Base-by-base conservation (phyloP, 139 green algal genomes). In the Haematococcus lacustris region DNA sequence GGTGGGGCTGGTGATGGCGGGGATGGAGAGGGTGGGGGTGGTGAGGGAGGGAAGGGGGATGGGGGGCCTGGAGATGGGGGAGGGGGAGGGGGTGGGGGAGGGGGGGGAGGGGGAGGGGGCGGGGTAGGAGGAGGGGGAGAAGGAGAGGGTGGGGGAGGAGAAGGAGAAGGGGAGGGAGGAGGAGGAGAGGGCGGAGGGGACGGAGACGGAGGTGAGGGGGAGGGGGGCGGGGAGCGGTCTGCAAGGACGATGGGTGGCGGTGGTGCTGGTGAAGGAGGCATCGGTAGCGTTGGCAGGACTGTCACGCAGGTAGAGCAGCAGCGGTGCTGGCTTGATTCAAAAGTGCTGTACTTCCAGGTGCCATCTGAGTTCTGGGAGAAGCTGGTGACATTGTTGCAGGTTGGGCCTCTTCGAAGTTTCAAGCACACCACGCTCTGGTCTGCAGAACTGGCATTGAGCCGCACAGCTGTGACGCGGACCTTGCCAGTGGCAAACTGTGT, bases 401-500 rank as follows among this genome's bases (percentile, higher is more conserved):
- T 28, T 6, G 51, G 28, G 35, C 39, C 50, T 37, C 33, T 66
- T 7, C 26, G 5, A 28, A 74, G 7, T 2, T 23, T 21, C 35
- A 74, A 37, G 34, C 51, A 65, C 34, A 74, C 25, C 25, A 53
- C 13, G 6, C 7, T 32, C 33, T 67, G 51, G 3, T 30, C 32
- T 2, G 50, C 47, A 34, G 32, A 51, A 3, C 21, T 3, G 2
- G 50, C 5, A 28, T 33, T 50, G 32, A 73, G 47, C 25, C 30
- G 6, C 32, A 73, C 3, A 38, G 69, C 37, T 13, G 66, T 71
- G 41, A 71, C 28, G 66, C 66, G 66, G 39, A 71, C 2, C 30
- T 71, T 71, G 66, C 66, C 66, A 6, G 66, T 71, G 39, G 35
- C 25, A n/a, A 40, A 71, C 66, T 71, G 35, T 3, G 38, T 51